Percentiles rank a stretch among this genome's conserved stretches.
Conservation (phyloP, 2,329 filamentous ascomycete genomes). For the Clonostachys rhizophaga region DNA sequence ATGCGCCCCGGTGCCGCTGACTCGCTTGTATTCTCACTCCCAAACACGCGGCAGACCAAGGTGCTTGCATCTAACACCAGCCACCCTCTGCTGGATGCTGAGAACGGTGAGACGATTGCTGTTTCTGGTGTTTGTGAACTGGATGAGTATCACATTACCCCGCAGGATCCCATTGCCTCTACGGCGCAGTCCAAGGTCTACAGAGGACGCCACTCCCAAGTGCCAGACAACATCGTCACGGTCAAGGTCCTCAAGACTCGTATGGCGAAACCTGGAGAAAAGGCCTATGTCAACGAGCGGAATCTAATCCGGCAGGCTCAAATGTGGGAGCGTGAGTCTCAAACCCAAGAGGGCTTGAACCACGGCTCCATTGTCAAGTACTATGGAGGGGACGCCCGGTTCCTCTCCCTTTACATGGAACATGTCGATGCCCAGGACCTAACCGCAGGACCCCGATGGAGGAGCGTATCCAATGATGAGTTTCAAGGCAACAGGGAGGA, state of each 20-base stretch:
- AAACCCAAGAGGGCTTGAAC: slow-evolving; percentile 47
- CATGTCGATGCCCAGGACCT: slow-evolving; percentile 53
- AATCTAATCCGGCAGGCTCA: slow-evolving; percentile 56
- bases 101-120: slow-evolving; percentile 41
- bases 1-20: slow-evolving; percentile 39
- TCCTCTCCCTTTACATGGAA: slow-evolving; percentile 58
- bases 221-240: slow-evolving; percentile 49
- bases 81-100: slow-evolving; percentile 46
- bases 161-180: slow-evolving; percentile 50
- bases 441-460: slow-evolving; percentile 43
- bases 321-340: slow-evolving; percentile 54
- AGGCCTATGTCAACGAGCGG: slow-evolving; percentile 44
- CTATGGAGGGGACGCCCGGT: slow-evolving; percentile 55
- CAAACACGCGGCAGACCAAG: slow-evolving; percentile 38
- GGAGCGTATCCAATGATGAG: slow-evolving; percentile 36
- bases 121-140: slow-evolving; percentile 45
- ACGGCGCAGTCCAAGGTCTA: slow-evolving; percentile 52
- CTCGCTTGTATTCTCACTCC: slow-evolving; percentile 46
- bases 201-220: slow-evolving; percentile 46
- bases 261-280: slow-evolving; percentile 29
- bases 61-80: slow-evolving; percentile 38
- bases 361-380: slow-evolving; percentile 55
- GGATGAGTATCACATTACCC: slow-evolving; percentile 50
- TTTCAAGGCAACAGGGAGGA: slow-evolving; percentile 46
- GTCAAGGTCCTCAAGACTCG: slow-evolving; percentile 58